Evolutionary conservation across 2,329 filamentous ascomycete genomes (phyloP), one percentile per base, ranked within the genome.

Genomic region (Orbilia javanica): DNA sequence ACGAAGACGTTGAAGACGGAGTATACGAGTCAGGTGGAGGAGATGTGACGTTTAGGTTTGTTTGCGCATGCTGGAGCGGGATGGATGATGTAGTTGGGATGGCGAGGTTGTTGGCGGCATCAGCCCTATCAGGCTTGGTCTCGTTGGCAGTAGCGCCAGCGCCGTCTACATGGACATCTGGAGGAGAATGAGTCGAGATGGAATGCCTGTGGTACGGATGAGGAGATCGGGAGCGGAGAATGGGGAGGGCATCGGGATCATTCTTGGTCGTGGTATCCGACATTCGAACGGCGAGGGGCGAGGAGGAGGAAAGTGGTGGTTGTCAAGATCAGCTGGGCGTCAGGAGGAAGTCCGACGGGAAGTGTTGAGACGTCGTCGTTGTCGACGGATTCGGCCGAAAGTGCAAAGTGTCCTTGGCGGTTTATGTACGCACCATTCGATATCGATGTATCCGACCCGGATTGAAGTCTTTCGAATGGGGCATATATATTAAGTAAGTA

Each of bases 11-110:
- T 22, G 72, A 76, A 46, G 72, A 64, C 10, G 70, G 55, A 42
- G 46, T 66, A 15, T 64, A 50, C 18, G 64, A 36, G 13, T 50
- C 52, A 7, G 64, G 46, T 18, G 34, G 18, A 11, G 64, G 36
- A 20, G 55, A 50, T 5, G 55, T 60, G 5, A 42, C 7, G 22
- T 48, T 73, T 50, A 76, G 48, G 18, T 64, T 76, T 6, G 72
- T 76, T 68, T 76, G 72, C 55, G 72, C 65, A 76, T 76, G 64
- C 70, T 76, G 72, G 64, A 70, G 72, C 65, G 65, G 65, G 31
- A 69, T 76, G 52, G 70, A 63, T 48, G 69, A 46, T 53, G 57
- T 64, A 22, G n/a, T 22, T 46, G 70, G 63, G 22, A 55, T 22
- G 22, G 46, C 52, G 55, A 62, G 53, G 53, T 42, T 53, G 22